Base-by-base conservation (phyloP, 2,329 filamentous ascomycete species). In the Grosmannia clavigera region DNA sequence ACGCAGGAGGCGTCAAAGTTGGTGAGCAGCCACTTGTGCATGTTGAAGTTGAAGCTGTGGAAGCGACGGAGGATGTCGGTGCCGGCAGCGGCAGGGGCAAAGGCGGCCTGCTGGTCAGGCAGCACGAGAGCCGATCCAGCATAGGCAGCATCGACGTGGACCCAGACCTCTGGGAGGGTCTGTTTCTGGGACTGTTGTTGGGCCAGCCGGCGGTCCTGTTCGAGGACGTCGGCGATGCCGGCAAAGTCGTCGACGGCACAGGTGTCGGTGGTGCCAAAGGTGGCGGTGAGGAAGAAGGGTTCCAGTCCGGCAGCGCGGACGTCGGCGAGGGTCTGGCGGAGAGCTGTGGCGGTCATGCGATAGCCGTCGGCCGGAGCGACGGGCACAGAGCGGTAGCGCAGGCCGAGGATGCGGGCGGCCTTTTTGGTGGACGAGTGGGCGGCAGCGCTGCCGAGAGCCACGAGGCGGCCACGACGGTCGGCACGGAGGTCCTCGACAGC, bases 21-120 rank as follows among this genome's bases (percentile, higher is more conserved):
- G 61, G 90, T 91, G 22, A 96, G 83, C 55, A 96, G 79, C 92
- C 92, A 96, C 76, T 97, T 97, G 79, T 96, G 92, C 82, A 96
- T 88, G 77, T 96, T 97, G 76, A 92, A 84, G 73, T 96, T 86
- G 80, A 95, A 96, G 64, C 86, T 91, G 76, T 96, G 88, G 70
- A 95, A 91, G 27, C 78, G 74, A 1, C 78, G 74, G 57, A 92
- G 79, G 57, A 90, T 78, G 65, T 86, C 79, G 60, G 68, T 66
- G 50, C 63, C 61, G 5, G 63, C 61, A 14, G 64, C 40, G 22
- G 55, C 59, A 5, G 38, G 38, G 14, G 38, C 38, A 33, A 64
- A 19, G 46, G 40, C 46, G 38, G 58, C 52, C 64, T 90, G 87
- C 72, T 88, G 87, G 71, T 95, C 90, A 3, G 90, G 87, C 27